Conservation (phyloP, 805 yeast genomes). For the Starmerella potacharoeniae region DNA sequence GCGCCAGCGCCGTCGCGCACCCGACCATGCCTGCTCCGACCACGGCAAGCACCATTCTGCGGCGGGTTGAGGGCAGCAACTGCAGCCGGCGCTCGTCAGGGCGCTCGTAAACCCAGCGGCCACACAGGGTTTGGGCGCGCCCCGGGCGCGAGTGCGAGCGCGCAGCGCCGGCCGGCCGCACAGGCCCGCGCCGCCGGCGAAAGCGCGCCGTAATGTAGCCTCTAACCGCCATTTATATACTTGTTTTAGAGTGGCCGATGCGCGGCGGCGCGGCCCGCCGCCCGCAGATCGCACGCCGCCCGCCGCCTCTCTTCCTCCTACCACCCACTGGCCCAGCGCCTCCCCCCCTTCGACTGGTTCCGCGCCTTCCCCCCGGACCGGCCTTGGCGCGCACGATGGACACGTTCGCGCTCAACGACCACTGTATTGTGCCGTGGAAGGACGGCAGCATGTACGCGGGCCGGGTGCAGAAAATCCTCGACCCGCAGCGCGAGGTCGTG, state of each 20-base stretch:
- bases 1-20: constrained; percentile 68
- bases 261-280: no score
- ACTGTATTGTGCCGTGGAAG: constrained; percentile 20
- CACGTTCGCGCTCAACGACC: constrained; percentile 15
- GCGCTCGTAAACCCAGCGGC: not conserved
- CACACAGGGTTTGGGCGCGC: not conserved
- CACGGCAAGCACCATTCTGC: constrained; percentile 27
- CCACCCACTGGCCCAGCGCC: constrained; percentile 2
- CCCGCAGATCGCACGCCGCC: no score
- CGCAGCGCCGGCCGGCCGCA: no score
- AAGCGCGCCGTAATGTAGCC: no score
- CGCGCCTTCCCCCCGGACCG: not conserved
- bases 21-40: constrained; percentile 93
- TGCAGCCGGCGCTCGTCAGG: no score
- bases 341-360: not conserved
- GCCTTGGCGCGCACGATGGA: not conserved
- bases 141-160: not conserved
- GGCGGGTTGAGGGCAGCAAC: no score
- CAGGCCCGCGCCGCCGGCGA: no score
- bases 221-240: no score
- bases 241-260: no score
- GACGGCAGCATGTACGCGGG: constrained; percentile 21
- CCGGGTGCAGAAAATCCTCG: constrained; percentile 15
- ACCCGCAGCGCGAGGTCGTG: constrained; percentile 13
- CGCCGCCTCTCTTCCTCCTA: not conserved